A percentile compares a stretch with the other conserved stretches of the same genome.
Evolutionary conservation across 164 flowering plant species (phyloP).

Genomic region (Cinnamomum chago): DNA sequence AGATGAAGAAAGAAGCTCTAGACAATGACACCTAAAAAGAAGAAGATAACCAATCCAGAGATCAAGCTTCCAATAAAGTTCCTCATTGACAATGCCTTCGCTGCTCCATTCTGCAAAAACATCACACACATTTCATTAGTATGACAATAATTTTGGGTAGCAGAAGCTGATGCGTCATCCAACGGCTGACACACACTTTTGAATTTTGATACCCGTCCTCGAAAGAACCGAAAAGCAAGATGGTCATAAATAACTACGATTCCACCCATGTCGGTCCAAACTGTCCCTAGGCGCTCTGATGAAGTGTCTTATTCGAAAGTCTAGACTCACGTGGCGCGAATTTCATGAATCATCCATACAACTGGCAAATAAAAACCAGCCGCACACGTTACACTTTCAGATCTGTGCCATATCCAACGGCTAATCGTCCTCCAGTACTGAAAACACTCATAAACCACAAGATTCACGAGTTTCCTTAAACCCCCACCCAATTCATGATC

Average conservation of each 20-base stretch:
- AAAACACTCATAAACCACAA: not conserved
- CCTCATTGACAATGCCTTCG: conserved; percentile 10
- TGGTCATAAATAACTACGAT: not conserved
- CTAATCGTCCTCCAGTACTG: not conserved
- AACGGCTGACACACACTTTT: not conserved
- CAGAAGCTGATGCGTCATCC: not conserved
- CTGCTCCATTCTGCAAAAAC: conserved; percentile 51
- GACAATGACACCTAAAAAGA: not conserved
- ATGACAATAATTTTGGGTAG: too few species aligned
- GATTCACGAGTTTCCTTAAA: not conserved
- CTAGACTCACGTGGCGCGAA: not conserved
- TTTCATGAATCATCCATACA: not conserved
- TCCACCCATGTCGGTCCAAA: not conserved
- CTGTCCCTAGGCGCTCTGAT: not conserved
- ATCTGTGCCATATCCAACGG: not conserved
- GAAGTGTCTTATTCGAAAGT: not conserved
- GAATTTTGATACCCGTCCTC: not conserved
- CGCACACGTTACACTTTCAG: too few species aligned
- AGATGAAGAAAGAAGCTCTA: not conserved
- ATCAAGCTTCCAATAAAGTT: not conserved
- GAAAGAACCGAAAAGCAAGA: not conserved
- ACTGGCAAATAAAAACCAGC: not conserved
- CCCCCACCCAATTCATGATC: too few species aligned
- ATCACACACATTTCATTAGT: not conserved
- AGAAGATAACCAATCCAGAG: not conserved